Conservation (phyloP, 1,284 basidiomycete genomes). For the Inonotus obliquus region DNA sequence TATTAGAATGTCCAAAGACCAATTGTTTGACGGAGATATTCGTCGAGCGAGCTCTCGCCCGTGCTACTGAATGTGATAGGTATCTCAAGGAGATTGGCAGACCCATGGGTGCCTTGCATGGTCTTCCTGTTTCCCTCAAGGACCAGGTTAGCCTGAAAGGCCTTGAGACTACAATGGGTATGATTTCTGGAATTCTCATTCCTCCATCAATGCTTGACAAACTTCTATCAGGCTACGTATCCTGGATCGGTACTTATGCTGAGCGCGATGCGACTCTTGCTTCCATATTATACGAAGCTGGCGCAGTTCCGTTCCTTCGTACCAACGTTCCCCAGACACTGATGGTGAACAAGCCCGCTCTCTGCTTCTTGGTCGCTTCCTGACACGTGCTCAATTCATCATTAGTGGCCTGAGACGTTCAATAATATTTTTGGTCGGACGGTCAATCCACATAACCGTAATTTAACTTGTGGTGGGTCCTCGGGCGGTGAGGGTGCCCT, state of each 20-base stretch:
- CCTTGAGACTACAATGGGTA: constrained; percentile 47
- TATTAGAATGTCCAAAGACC: constrained; percentile 32
- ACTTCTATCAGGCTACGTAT: constrained; percentile 54
- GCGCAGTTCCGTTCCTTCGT: constrained; percentile 65
- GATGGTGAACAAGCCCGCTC: constrained; percentile 35
- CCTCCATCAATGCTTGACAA: neutral
- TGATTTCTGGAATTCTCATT: neutral
- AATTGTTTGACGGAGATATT: constrained; percentile 73
- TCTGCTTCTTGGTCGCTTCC: neutral
- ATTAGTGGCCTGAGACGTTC: constrained; percentile 56
- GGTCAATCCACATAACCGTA: constrained; percentile 54
- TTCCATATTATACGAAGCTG: constrained; percentile 53
- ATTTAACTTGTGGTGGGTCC: constrained; percentile 51
- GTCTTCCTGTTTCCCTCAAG: constrained; percentile 61
- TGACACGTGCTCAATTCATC: neutral
- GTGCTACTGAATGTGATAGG: constrained; percentile 55
- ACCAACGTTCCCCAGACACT: constrained; percentile 71
- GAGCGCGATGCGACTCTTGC: constrained; percentile 53
- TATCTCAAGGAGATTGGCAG: constrained; percentile 44
- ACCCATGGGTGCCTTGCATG: constrained; percentile 54
- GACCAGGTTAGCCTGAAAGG: constrained; percentile 54
- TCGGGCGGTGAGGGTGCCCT: constrained; percentile 60
- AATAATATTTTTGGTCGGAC: constrained; percentile 70
- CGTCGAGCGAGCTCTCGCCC: constrained; percentile 50
- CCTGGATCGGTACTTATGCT: constrained; percentile 55